Evolutionary conservation across 371 early-diverging fungal genomes (phyloP), one percentile per base, ranked within the genome.

Genomic region (Rhizopus stolonifer): DNA sequence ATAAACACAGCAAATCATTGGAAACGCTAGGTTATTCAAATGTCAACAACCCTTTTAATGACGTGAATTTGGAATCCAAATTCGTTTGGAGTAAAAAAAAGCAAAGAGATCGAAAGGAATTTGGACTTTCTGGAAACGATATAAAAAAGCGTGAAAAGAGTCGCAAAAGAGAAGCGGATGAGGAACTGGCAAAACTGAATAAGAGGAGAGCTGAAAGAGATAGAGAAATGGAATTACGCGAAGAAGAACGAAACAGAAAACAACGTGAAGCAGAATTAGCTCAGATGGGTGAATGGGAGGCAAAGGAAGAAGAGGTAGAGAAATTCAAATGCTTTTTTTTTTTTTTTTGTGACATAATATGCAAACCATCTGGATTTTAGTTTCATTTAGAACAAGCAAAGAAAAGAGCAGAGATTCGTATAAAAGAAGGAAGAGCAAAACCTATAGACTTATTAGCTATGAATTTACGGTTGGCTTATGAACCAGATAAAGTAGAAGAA

Each of bases 241-340:
- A 95, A 53, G 85, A 91, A 56, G 96, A 96, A 58, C 72, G 80
- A 58, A 68, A 71, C 5, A 72, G 83, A 34, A 71, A 84, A 58
- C 88, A 91, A 56, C 70, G 94, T 1, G 93, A 93, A 47, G 81
- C 87, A 15, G 95, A 94, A 63, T 76, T 86, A 31, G 91, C 86
- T 6, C 86, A 85, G 39, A 79, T 94, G 62, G 96, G 95, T n/a
- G 97, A 96, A 65, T 96, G 97, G 97, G 88, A 92, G 67, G 79
- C 85, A 4, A 83, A 89, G 25, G 97, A 96, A 59, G 92, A 92
- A 61, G 89, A 88, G 47, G 74, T 73, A 73, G 26, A 44, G 5
- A 32, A 49, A 21, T 15, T 14, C 10, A 33, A 42, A 0, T n/a
- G n/a, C n/a, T n/a, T n/a, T n/a, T n/a, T n/a, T n/a, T n/a, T n/a